These are phyloP conservation scores for Thecaphora thlaspeos DNA, from an alignment of 1,284 basidiomycete species.

Conservation along the genomic window DNA sequence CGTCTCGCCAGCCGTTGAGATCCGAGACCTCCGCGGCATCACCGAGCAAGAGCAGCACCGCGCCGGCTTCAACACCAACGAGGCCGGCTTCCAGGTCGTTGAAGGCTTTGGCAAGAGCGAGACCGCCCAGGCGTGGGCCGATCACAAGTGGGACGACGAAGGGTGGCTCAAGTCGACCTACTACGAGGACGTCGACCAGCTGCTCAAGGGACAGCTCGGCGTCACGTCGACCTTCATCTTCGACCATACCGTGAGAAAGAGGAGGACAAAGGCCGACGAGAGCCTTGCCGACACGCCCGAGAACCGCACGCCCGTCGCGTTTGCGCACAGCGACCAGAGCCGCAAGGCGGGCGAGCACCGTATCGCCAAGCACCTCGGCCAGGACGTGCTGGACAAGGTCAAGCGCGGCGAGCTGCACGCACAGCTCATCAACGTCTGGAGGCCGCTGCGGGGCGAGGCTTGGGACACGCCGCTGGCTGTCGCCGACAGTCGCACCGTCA, in stretches of 20 bases:
- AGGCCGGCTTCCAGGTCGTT: slow-evolving; percentile 45
- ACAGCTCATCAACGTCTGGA: slow-evolving; percentile 74
- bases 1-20: slow-evolving; percentile 19
- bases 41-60: slow-evolving; percentile 11
- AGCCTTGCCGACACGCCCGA: slow-evolving; percentile 30
- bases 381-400: slow-evolving; percentile 35
- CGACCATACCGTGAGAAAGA: slow-evolving; percentile 45
- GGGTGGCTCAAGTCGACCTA: slow-evolving; percentile 34
- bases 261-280: slow-evolving; percentile 22
- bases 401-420: slow-evolving; percentile 59
- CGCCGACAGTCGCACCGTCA: slow-evolving; percentile 67
- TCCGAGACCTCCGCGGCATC: slow-evolving; percentile 34
- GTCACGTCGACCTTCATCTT: slow-evolving; percentile 44
- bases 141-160: slow-evolving; percentile 30
- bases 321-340: slow-evolving; percentile 43
- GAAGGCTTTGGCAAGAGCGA: slow-evolving; percentile 26
- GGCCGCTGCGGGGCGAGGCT: slow-evolving; percentile 65
- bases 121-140: slow-evolving; percentile 26
- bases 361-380: slow-evolving; percentile 37
- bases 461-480: slow-evolving; percentile 67
- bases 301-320: slow-evolving; percentile 32
- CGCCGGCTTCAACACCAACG: slow-evolving; percentile 24
- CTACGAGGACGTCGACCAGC: slow-evolving; percentile 37
- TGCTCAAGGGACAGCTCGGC: slow-evolving; percentile 40
- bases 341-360: slow-evolving; percentile 41